Evolutionary conservation across 2,329 filamentous ascomycete species (phyloP).

Genomic region (Fusarium aywerte): DNA sequence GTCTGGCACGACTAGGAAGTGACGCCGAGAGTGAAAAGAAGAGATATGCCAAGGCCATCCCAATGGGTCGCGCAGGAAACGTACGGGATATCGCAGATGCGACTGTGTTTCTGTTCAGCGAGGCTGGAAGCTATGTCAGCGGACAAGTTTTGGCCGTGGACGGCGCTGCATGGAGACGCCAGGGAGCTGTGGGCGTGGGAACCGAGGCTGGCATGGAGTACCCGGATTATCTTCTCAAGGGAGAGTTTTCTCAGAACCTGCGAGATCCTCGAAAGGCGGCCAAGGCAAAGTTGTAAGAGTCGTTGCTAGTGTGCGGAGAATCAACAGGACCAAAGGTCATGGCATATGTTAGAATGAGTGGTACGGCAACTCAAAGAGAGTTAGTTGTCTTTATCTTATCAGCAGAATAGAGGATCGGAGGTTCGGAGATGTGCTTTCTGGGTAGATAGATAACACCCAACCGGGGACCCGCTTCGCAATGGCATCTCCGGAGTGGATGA

Average conservation of each 20-base stretch:
- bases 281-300: constrained; percentile 55
- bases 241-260: constrained; percentile 50
- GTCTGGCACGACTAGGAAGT: constrained; percentile 71
- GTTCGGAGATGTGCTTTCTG: constrained; percentile 33
- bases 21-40: constrained; percentile 48
- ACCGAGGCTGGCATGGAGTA: constrained; percentile 62
- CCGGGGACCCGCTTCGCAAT: constrained; percentile 1
- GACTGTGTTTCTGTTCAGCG: constrained; percentile 88
- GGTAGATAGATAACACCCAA: constrained; percentile 25
- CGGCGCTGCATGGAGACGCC: constrained; percentile 67
- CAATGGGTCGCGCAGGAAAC: constrained; percentile 79
- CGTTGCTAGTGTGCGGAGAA: neutral
- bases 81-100: constrained; percentile 93
- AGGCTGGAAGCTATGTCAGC: constrained; percentile 86
- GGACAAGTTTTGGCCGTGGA: constrained; percentile 83
- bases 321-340: no score
- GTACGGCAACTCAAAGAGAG: no score
- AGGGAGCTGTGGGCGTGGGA: constrained; percentile 59
- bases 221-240: constrained; percentile 59
- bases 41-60: constrained; percentile 63
- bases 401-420: constrained; percentile 13
- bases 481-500: constrained; percentile 30
- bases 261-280: constrained; percentile 50
- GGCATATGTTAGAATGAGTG: no score
- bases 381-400: constrained; percentile 31